Evolutionary conservation across 1,139 yeast genomes (phyloP).

Genomic region (Candida glucosophila): DNA sequence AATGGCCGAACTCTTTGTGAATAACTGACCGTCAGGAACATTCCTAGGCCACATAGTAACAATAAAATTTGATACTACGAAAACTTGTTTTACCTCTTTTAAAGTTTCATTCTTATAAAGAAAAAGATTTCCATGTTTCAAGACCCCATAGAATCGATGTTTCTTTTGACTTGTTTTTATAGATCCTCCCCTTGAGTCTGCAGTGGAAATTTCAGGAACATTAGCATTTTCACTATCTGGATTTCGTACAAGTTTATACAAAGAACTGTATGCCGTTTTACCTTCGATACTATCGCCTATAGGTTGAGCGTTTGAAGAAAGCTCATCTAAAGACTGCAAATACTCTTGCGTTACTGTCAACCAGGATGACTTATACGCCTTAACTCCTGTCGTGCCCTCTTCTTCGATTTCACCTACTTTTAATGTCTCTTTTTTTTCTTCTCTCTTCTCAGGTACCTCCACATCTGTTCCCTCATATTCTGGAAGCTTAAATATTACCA

Average conservation of each 20-base stretch:
- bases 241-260: constrained; percentile 48
- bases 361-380: constrained; percentile 71
- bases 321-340: constrained; percentile 37
- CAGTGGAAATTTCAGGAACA: constrained; percentile 1
- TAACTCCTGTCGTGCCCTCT: constrained; percentile 48
- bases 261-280: constrained; percentile 51
- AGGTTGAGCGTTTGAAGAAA: constrained; percentile 24
- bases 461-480: constrained; percentile 6
- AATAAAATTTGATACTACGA: constrained; percentile 62
- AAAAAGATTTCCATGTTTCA: constrained; percentile 81
- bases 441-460: constrained; percentile 5
- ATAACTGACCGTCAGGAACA: constrained; percentile 64
- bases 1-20: constrained; percentile 72
- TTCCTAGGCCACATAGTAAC: constrained; percentile 84
- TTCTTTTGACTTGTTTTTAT: constrained; percentile 28
- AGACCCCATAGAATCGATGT: constrained; percentile 57
- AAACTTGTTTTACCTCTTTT: constrained; percentile 67
- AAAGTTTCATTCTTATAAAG: constrained; percentile 63
- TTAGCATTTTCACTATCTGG: constrained; percentile 7
- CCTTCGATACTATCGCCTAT: constrained; percentile 31
- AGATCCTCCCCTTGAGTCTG: constrained; percentile 3
- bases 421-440: constrained; percentile 20
- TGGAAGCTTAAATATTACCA: constrained; percentile 30
- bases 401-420: constrained; percentile 62
- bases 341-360: constrained; percentile 75